phyloP scores from a whole-genome alignment of 2,329 filamentous ascomycete genomes.

The Talaromyces sp. region DNA sequence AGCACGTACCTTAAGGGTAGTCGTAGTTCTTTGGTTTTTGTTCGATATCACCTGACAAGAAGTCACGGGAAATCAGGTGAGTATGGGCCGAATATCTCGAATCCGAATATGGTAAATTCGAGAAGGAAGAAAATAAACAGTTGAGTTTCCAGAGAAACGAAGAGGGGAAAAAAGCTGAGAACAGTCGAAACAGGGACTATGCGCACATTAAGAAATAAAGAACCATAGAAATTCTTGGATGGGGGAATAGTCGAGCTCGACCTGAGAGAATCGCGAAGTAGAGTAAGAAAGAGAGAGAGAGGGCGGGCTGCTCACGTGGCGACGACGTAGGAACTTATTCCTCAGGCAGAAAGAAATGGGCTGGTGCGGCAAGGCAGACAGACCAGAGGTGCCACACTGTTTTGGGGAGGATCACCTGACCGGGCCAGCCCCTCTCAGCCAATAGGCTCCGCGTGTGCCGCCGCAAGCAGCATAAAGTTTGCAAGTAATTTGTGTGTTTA shows the following conservation, averaged over 20 bases:
- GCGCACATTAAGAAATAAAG: slow-evolving; percentile 2
- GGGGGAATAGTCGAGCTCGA: slow-evolving; percentile 1
- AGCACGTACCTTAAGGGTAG: slow-evolving; percentile 16
- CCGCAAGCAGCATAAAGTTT: not conserved
- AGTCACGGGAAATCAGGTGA: slow-evolving; percentile 36
- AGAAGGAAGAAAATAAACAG: slow-evolving; percentile 22
- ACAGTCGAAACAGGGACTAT: not conserved
- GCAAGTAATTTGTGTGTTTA: not conserved
- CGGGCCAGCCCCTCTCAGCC: slow-evolving; percentile 13
- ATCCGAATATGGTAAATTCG: slow-evolving; percentile 29
- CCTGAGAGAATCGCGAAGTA: slow-evolving; percentile 27
- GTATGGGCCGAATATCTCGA: slow-evolving; percentile 31
- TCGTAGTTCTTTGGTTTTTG: slow-evolving; percentile 7
- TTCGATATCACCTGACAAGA: slow-evolving; percentile 45
- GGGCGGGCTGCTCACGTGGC: slow-evolving; percentile 44
- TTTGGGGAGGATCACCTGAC: slow-evolving; percentile 34
- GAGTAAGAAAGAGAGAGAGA: slow-evolving; percentile 28
- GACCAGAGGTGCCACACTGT: slow-evolving; percentile 28
- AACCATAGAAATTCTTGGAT: not conserved
- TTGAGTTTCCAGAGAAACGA: slow-evolving; percentile 22
- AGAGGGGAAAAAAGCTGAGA: not conserved
- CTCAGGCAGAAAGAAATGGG: slow-evolving; percentile 23
- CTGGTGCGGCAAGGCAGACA: slow-evolving; percentile 24
- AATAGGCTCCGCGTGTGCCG: slow-evolving; percentile 10
- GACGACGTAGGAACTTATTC: slow-evolving; percentile 27